Evolutionary conservation across 129 eudicot species (phyloP), one percentile per base, ranked within the genome.

Genomic region (Glebionis coronaria): DNA sequence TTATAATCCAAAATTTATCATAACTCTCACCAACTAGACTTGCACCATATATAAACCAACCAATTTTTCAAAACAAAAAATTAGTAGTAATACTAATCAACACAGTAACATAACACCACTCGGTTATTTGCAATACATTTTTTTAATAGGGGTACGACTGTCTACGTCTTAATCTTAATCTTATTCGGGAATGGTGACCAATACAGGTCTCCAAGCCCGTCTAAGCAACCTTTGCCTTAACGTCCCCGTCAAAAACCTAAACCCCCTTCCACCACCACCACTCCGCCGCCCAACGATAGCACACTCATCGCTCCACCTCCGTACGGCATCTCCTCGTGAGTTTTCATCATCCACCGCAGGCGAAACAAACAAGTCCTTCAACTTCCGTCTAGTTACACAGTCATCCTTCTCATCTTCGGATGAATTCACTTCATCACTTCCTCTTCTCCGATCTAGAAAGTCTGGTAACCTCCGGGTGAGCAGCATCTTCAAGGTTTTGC

Each of bases 191-290:
- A 92, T 88, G 16, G 85, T 78, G 44, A 80, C 87, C 35, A 92
- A 79, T 6, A 85, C 91, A 4, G 98, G 98, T 12, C 96, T 81
- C 98, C 98, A 92, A 0, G 84, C 82, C 65, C 96, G 80, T 70
- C 96, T 80, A 55, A 92, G 82, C 69, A 88, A 75, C 70, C 96
- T 84, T 74, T 85, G 98, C 78, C 96, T 78, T 12, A 85, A 75
- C 65, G 88, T 74, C 69, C 82, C 86, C 75, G 96, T 82, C 9
- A 80, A 82, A 69, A 74, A 82, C 80, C 95, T 70, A 14, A 83
- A 35, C 40, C 40, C 15, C 19, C 84, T 61, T 4, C 89, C 75
- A 3, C 64, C 65, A 12, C 87, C 78, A 6, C 88, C 79, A 6
- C 76, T 79, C 10, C 91, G 71, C 65, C 87, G 76, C 65, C 65